A percentile compares a stretch with the other conserved stretches of the same genome.
Evolutionary conservation across 1,284 basidiomycete genomes (phyloP).

Genomic region (Sphaerobolus stellatus): DNA sequence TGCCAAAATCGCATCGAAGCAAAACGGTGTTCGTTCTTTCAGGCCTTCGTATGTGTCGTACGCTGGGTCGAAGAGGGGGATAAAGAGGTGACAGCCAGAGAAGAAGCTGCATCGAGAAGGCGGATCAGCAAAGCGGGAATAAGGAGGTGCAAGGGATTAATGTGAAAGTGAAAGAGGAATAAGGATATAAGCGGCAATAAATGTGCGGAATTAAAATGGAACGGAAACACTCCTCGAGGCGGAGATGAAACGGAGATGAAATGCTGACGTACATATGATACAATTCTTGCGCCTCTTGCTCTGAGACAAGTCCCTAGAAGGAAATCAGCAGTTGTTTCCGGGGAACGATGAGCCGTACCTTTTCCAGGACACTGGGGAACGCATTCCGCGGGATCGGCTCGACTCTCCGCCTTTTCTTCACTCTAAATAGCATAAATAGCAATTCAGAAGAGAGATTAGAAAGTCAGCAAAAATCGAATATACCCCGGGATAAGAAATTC

Average conservation of each 20-base stretch:
- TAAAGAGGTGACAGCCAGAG: conserved; percentile 92
- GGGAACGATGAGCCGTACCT: conserved; percentile 42
- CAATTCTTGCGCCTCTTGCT: conserved; percentile 75
- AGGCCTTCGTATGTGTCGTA: conserved; percentile 91
- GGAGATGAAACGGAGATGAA: too few relatives aligned
- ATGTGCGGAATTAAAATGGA: too few relatives aligned
- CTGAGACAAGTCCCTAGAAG: conserved; percentile 69
- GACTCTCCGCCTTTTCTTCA: conserved; percentile 83
- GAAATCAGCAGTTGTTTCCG: not conserved
- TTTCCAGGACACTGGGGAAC: conserved; percentile 81
- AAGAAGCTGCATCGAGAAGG: conserved; percentile 70
- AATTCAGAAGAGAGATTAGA: too few relatives aligned
- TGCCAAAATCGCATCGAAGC: conserved; percentile 87
- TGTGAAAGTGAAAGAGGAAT: too few relatives aligned
- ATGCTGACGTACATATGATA: conserved; percentile 68
- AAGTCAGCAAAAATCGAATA: conserved; percentile 6
- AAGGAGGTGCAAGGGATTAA: too few relatives aligned
- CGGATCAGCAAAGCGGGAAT: conserved; percentile 25
- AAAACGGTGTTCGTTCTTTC: conserved; percentile 89
- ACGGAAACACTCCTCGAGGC: too few relatives aligned
- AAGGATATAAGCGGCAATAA: too few relatives aligned
- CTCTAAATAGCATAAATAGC: conserved; percentile 40
- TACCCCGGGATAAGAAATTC: conserved; percentile 9
- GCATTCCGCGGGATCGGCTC: conserved; percentile 85
- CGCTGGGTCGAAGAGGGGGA: conserved; percentile 85